These are phyloP conservation scores for Penicillium bialowiezense DNA, from an alignment of 495 filamentous ascomycete species.

Conservation along the genomic window DNA sequence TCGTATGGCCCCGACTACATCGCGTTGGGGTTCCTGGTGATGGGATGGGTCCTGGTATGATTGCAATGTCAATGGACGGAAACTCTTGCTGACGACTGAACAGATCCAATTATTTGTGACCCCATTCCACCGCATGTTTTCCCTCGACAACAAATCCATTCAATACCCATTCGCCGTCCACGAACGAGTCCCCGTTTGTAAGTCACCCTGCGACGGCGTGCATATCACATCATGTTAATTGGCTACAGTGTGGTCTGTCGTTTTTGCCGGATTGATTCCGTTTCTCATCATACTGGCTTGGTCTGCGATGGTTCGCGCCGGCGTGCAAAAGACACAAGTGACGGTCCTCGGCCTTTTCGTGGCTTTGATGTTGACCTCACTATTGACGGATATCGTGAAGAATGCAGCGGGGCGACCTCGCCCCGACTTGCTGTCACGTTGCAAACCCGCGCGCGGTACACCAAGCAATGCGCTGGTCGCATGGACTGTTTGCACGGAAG, in stretches of 20 bases:
- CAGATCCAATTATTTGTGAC: conserved; percentile 69
- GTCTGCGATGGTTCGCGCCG: conserved; percentile 57
- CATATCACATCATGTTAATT: conserved; percentile 3
- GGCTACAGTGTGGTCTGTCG: conserved; percentile 61
- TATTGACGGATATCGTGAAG: conserved; percentile 90
- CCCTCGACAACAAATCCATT: conserved; percentile 76
- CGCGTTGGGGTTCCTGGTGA: conserved; percentile 66
- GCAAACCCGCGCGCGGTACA: conserved; percentile 66
- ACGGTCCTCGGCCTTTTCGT: conserved; percentile 77
- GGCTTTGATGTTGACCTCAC: conserved; percentile 69
- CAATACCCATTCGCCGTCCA: conserved; percentile 81
- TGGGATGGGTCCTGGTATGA: conserved; percentile 63
- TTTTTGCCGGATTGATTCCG: conserved; percentile 73
- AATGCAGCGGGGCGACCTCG: conserved; percentile 87
- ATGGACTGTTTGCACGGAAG: conserved; percentile 77
- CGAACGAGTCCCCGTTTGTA: conserved; percentile 80
- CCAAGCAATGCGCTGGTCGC: conserved; percentile 65
- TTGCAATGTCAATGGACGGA: not conserved
- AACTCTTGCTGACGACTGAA: not conserved
- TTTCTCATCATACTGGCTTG: conserved; percentile 61
- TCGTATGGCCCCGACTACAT: conserved; percentile 88
- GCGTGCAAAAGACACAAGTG: conserved; percentile 79
- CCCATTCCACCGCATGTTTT: conserved; percentile 81
- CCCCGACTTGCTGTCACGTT: conserved; percentile 87
- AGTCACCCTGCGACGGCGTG: conserved; percentile 17